Percentiles rank a stretch among this genome's conserved stretches.
phyloP scores from a whole-genome alignment of 768 basidiomycete species.

The Rubroboletus pulcherrimus region DNA sequence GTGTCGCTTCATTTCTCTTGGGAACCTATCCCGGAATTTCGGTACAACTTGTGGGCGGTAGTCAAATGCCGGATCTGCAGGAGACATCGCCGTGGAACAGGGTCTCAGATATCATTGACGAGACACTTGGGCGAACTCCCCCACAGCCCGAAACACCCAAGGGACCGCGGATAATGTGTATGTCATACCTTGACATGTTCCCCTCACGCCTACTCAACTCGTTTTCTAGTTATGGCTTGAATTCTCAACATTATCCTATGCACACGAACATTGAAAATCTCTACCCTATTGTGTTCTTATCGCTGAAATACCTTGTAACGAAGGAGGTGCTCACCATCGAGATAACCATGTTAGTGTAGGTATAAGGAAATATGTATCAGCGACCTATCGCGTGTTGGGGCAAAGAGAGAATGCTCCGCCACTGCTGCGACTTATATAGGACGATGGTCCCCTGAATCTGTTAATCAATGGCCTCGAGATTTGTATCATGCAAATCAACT shows the following conservation, averaged over 20 bases:
- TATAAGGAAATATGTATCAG: not conserved
- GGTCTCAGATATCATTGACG: constrained; percentile 17
- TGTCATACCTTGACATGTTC: not conserved
- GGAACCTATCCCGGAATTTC: constrained; percentile 4
- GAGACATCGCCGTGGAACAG: constrained; percentile 22
- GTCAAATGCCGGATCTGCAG: constrained; percentile 5
- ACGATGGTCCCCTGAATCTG: no score
- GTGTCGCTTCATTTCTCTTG: constrained; percentile 19
- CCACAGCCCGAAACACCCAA: not conserved
- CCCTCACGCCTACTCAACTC: not conserved
- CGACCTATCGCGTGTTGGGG: not conserved
- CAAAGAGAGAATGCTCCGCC: no score
- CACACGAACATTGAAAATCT: not conserved
- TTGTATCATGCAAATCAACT: no score
- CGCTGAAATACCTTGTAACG: not conserved
- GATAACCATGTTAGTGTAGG: not conserved
- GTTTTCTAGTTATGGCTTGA: constrained; percentile 10
- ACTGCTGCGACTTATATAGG: no score
- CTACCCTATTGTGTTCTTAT: not conserved
- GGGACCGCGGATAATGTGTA: constrained; percentile 18
- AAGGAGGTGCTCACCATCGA: not conserved
- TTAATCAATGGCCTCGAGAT: no score
- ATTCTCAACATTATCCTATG: not conserved
- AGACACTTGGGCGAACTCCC: constrained; percentile 12
- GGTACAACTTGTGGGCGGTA: constrained; percentile 2